Percentiles rank a stretch among this genome's conserved stretches.
Conservation (phyloP, 179 eudicot species). For the Gypsophila paniculata region DNA sequence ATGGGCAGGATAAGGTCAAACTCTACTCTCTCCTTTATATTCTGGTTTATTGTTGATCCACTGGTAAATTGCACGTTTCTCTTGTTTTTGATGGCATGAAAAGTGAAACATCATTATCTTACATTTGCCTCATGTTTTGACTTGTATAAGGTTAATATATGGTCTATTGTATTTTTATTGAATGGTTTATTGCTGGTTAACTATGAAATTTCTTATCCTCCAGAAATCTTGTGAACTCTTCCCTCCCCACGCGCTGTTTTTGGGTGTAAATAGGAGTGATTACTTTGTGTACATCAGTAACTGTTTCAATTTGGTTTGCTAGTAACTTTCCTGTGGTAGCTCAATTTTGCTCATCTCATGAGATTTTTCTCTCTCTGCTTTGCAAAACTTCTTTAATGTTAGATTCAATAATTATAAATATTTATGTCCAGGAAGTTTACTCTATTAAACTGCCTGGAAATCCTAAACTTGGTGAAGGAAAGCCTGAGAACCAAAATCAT, state of each 20-base stretch:
- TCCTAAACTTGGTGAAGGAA: conserved; percentile 98
- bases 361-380: conserved; percentile 11
- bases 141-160: not conserved
- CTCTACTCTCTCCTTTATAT: conserved; percentile 6
- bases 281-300: not conserved
- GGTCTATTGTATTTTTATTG: not conserved
- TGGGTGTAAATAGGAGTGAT: not conserved
- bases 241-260: not conserved
- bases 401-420: not conserved
- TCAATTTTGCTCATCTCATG: not conserved
- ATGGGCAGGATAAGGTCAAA: conserved; percentile 85
- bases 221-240: not conserved
- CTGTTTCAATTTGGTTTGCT: not conserved
- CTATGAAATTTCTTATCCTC: not conserved
- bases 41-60: not conserved
- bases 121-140: not conserved
- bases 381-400: not conserved
- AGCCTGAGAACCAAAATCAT: conserved; percentile 98
- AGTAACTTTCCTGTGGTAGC: not conserved
- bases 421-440: conserved; percentile 72
- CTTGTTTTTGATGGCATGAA: not conserved
- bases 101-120: not conserved
- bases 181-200: too few species aligned
- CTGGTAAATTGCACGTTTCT: not conserved
- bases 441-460: conserved; percentile 89